Evolutionary conservation across 441 rosid genomes (phyloP).

Genomic region (Manihot esculenta): DNA sequence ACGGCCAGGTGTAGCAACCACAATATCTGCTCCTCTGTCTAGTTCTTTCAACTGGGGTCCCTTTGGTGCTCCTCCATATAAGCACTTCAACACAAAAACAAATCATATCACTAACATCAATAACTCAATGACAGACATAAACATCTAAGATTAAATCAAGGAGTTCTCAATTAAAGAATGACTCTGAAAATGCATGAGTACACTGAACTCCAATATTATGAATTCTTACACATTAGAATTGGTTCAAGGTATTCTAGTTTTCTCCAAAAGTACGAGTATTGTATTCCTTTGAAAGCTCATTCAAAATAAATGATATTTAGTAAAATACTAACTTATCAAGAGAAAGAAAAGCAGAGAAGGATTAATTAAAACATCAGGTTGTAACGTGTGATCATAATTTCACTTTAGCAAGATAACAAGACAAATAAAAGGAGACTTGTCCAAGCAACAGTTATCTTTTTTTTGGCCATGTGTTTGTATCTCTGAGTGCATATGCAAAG

Average conservation of each 20-base stretch:
- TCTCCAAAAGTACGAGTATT: not conserved
- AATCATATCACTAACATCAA: constrained; percentile 17
- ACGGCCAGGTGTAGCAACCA: constrained; percentile 99
- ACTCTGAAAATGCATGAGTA: not conserved
- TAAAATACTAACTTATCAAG: not conserved
- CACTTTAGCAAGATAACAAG: not conserved
- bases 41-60: constrained; percentile 89
- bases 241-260: not conserved
- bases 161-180: not conserved
- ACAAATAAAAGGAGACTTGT: not conserved
- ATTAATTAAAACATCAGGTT: not conserved
- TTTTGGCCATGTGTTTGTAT: not conserved
- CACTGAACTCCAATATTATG: not conserved
- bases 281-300: not conserved
- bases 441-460: not conserved
- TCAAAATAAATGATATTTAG: not conserved
- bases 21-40: constrained; percentile 91
- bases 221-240: not conserved
- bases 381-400: not conserved
- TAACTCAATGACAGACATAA: not conserved
- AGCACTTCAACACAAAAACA: constrained; percentile 54
- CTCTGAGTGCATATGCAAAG: not conserved
- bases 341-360: not conserved
- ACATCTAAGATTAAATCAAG: not conserved
- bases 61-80: constrained; percentile 99